phyloP scores from a whole-genome alignment of 352 stramenopile genomes.

The Blastocystis sp. region DNA sequence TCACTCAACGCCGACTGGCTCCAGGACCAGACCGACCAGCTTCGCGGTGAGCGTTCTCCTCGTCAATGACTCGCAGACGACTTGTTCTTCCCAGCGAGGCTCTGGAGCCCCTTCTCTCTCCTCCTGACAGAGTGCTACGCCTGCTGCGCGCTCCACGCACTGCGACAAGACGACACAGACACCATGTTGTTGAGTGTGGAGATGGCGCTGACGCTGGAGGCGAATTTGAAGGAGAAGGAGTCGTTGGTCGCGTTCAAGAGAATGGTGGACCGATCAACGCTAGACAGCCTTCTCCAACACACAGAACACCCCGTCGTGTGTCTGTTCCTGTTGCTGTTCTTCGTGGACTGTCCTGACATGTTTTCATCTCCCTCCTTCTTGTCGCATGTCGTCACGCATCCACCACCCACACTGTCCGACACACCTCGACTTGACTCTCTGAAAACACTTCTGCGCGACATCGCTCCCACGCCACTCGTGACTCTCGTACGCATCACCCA shows the following conservation, averaged over 20 bases:
- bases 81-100: not conserved
- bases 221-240: not conserved
- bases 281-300: not conserved
- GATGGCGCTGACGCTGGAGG: not conserved
- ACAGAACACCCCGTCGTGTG: not conserved
- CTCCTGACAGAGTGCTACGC: not conserved
- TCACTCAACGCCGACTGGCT: not conserved
- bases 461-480: not conserved
- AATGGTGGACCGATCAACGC: not conserved
- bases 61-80: not conserved
- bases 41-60: not conserved
- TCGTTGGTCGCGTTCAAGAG: not conserved
- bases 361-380: not conserved
- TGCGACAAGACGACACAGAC: not conserved
- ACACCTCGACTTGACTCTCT: not conserved
- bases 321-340: slow-evolving; percentile 1
- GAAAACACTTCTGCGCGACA: not conserved
- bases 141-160: not conserved
- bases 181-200: not conserved
- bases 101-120: not conserved
- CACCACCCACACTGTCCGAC: not conserved
- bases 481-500: not conserved
- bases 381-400: not conserved
- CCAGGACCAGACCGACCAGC: not conserved
- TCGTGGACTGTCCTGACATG: not conserved